Percentiles rank a stretch among this genome's conserved stretches.
Evolutionary conservation across 306 rosid genomes (phyloP).

Genomic region (Trifolium fragiferum): DNA sequence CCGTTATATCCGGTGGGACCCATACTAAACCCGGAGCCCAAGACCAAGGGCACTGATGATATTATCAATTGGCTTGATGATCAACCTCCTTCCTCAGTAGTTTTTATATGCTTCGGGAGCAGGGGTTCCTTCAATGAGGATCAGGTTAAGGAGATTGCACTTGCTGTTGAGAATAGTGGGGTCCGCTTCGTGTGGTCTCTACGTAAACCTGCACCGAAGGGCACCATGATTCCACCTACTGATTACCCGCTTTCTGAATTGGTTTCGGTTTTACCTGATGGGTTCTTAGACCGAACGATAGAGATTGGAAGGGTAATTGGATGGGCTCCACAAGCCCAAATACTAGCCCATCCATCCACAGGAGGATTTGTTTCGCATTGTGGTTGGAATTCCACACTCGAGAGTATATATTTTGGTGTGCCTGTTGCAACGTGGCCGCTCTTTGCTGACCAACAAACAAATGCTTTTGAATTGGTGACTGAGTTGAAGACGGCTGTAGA

Average conservation of each 20-base stretch:
- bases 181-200: not conserved
- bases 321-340: not conserved
- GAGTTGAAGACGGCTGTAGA: not conserved
- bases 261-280: not conserved
- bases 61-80: conserved; percentile 2
- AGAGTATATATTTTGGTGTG: conserved; percentile 3
- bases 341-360: not conserved
- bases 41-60: not conserved
- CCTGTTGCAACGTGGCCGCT: not conserved
- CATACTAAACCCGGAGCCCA: not conserved
- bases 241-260: not conserved
- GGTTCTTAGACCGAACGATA: not conserved
- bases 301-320: not conserved
- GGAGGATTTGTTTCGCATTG: conserved; percentile 14
- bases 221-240: not conserved
- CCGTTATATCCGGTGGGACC: not conserved
- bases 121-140: not conserved
- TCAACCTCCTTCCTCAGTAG: not conserved
- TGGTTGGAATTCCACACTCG: conserved; percentile 1
- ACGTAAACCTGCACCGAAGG: not conserved
- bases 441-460: not conserved
- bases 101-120: not conserved
- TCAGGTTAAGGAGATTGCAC: not conserved
- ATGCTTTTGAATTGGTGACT: conserved; percentile 11
- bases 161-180: not conserved